phyloP scores from a whole-genome alignment of 2,329 filamentous ascomycete genomes.

The Apiospora saccharicola region DNA sequence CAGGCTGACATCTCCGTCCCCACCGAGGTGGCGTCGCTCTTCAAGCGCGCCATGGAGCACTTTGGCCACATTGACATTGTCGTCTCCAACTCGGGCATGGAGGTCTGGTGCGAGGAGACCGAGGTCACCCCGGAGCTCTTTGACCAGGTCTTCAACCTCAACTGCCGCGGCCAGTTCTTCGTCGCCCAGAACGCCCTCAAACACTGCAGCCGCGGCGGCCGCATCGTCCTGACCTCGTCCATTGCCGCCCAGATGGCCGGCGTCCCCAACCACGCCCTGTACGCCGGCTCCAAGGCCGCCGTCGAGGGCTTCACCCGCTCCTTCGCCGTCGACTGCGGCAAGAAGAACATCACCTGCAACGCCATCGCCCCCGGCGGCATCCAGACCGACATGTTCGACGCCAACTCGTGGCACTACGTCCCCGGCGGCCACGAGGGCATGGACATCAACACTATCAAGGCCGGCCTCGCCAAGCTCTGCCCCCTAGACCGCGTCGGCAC shows the following conservation, averaged over 20 bases:
- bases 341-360: slow-evolving; percentile 73
- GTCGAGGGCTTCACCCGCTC: slow-evolving; percentile 76
- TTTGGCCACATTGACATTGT: slow-evolving; percentile 77
- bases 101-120: slow-evolving; percentile 74
- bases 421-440: slow-evolving; percentile 62
- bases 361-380: slow-evolving; percentile 76
- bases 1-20: slow-evolving; percentile 72
- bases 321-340: slow-evolving; percentile 75
- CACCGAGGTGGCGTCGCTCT: slow-evolving; percentile 66
- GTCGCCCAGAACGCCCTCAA: slow-evolving; percentile 79
- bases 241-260: slow-evolving; percentile 72
- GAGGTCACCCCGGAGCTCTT: slow-evolving; percentile 75
- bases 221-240: slow-evolving; percentile 76
- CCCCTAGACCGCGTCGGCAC: slow-evolving; percentile 66
- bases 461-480: slow-evolving; percentile 62
- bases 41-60: slow-evolving; percentile 69
- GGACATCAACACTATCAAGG: slow-evolving; percentile 61
- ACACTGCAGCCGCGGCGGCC: slow-evolving; percentile 72
- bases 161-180: slow-evolving; percentile 78
- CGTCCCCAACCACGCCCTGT: slow-evolving; percentile 74
- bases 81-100: slow-evolving; percentile 75
- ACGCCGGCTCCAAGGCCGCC: slow-evolving; percentile 76
- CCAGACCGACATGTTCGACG: slow-evolving; percentile 80
- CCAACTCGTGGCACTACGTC: slow-evolving; percentile 72
- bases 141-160: slow-evolving; percentile 76